phyloP scores from a whole-genome alignment of 257 asterid species.

The Solanum bulbocastanum region DNA sequence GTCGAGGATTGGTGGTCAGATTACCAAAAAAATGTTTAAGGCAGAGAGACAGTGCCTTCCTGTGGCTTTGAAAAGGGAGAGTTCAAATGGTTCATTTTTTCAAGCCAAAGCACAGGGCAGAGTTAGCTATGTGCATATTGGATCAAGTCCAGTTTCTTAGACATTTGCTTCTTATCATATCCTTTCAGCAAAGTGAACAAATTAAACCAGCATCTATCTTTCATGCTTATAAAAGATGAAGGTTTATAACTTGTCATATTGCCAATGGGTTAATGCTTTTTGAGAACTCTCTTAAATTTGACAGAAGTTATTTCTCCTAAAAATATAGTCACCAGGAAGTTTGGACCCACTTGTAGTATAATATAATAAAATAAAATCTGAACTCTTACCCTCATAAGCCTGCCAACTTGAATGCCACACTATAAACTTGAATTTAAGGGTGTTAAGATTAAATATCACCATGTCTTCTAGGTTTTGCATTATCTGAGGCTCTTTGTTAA shows the following conservation, averaged over 20 bases:
- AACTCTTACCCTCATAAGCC: neutral
- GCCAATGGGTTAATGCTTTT: neutral
- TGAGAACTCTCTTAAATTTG: neutral
- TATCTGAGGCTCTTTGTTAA: neutral
- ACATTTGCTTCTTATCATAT: neutral
- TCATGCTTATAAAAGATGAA: neutral
- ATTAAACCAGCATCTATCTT: neutral
- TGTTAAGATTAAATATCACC: neutral
- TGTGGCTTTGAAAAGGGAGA: neutral
- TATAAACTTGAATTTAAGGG: neutral
- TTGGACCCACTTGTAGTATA: neutral
- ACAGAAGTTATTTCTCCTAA: neutral
- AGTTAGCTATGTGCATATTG: neutral
- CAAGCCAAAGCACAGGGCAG: neutral
- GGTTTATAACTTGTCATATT: neutral
- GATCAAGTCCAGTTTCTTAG: neutral
- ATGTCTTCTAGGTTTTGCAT: neutral
- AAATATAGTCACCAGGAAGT: neutral
- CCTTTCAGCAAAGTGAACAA: neutral
- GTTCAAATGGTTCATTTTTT: neutral
- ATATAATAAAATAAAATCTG: neutral
- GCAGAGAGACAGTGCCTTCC: neutral
- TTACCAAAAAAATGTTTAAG: neutral
- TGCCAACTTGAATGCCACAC: neutral
- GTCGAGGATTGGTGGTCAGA: neutral